Conservation (phyloP, 139 green algal species). For the Haematococcus sp. region DNA sequence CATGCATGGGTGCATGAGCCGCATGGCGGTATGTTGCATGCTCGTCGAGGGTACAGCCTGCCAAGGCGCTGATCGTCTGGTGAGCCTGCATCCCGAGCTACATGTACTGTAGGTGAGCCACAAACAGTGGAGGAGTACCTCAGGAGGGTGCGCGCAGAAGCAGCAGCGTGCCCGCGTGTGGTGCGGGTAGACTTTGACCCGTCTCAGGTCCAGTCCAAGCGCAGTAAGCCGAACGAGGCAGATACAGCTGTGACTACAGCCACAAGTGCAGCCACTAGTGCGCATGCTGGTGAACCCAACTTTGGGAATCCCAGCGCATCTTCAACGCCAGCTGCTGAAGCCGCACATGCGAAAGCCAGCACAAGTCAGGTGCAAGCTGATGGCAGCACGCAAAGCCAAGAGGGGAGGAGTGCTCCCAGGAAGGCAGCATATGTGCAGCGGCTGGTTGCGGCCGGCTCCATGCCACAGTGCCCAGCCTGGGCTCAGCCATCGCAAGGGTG, state of each 20-base stretch:
- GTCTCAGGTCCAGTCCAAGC: too few relatives aligned
- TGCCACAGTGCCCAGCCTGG: slow-evolving; percentile 20
- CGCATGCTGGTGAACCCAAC: too few relatives aligned
- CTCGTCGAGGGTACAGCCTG: too few relatives aligned
- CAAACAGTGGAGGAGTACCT: slow-evolving; percentile 54
- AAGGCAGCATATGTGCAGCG: neutral
- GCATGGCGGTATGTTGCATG: too few relatives aligned
- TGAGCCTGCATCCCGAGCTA: slow-evolving; percentile 9
- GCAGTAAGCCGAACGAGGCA: neutral
- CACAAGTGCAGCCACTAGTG: too few relatives aligned
- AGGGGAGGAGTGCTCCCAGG: neutral
- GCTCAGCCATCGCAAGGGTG: slow-evolving; percentile 13
- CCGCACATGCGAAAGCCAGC: neutral
- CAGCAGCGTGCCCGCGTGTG: slow-evolving; percentile 38
- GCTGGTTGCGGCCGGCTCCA: neutral
- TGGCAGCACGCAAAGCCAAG: too few relatives aligned
- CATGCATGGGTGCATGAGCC: neutral
- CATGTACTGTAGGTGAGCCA: slow-evolving; percentile 2
- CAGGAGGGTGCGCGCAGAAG: slow-evolving; percentile 44
- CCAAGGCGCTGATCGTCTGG: neutral
- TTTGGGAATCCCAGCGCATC: too few relatives aligned
- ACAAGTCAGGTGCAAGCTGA: neutral
- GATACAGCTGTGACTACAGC: neutral
- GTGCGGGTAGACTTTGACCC: slow-evolving; percentile 38
- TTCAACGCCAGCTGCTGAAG: neutral